Evolutionary conservation across 2,329 filamentous ascomycete genomes (phyloP).

Genomic region (Basipetospora chlamydospora): DNA sequence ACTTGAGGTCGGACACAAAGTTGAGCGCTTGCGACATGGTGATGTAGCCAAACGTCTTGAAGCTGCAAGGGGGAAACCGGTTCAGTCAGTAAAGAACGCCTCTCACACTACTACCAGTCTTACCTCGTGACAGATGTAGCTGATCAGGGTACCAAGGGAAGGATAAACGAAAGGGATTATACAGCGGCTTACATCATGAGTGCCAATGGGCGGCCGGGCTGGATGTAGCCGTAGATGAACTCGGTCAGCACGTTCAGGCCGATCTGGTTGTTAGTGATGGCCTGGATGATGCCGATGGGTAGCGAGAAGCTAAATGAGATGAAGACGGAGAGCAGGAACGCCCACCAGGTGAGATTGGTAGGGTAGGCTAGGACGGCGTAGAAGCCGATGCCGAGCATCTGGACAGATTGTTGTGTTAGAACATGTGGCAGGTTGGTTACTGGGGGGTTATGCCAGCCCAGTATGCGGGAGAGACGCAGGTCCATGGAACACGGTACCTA

Average conservation of each 20-base stretch:
- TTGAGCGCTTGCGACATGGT: conserved; percentile 50
- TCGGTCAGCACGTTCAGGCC: conserved; percentile 63
- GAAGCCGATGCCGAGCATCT: conserved; percentile 41
- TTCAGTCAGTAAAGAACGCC: no score
- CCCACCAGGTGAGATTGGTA: conserved; percentile 60
- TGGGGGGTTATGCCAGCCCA: no score
- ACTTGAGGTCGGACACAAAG: conserved; percentile 53
- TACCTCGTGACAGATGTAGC: no score
- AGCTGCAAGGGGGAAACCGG: conserved; percentile 27
- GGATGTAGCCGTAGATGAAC: conserved; percentile 62
- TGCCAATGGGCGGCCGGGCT: conserved; percentile 55
- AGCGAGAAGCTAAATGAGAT: conserved; percentile 51
- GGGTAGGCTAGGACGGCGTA: conserved; percentile 43
- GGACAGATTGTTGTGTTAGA: no score
- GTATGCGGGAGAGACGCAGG: background rate
- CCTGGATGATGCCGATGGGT: conserved; percentile 56
- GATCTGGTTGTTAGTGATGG: conserved; percentile 55
- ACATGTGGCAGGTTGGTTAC: no score
- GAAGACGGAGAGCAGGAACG: conserved; percentile 49
- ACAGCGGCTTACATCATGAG: conserved; percentile 62
- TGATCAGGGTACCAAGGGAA: no score
- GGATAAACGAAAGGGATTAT: background rate
- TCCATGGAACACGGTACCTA: conserved; percentile 17
- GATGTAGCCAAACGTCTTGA: conserved; percentile 49
- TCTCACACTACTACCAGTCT: no score